Base-by-base conservation (phyloP, 306 rosid species). In the Lathyrus aphaca region DNA sequence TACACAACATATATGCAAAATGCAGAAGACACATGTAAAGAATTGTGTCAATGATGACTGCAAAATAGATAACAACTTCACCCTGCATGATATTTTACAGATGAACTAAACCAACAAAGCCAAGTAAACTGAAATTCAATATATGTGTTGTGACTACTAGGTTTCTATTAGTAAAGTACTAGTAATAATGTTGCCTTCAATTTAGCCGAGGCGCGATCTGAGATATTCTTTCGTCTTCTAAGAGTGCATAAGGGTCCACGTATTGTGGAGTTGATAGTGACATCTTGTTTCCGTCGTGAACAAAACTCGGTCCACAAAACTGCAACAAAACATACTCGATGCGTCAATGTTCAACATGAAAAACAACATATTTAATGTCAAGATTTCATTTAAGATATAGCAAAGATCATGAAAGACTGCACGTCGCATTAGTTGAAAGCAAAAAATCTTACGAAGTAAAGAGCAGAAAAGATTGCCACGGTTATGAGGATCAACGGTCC, bases 171-270 rank as follows among this genome's bases (percentile, higher is more conserved):
- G 67, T 74, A 75, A 70, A 69, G 76, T 74, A 78, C 63, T 64
- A 74, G 38, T 57, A 23, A 57, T 19, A 35, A 54, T 35, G 27
- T 64, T 50, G 79, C 72, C 77, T 72, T 81, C 42, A 92, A 64
- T 88, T 92, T 66, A 88, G 83, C 70, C 81, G 84, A 43, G 97
- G 91, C 21, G 93, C 90, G 25, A 81, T 85, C 82, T 86, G 87
- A 25, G 96, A 88, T 64, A 93, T 86, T 81, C 98, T 88, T 55
- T 93, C 98, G 35, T 93, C 98, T 79, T 90, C 96, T 61, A 93
- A 79, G 68, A 90, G 97, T 61, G 81, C 93, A 69, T 88, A 93
- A 18, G 98, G 98, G 82, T 93, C 96, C 53, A 90, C 80, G 62
- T 90, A 93, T 35, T 70, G 94, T 19, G 93, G 97, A 8, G 96